Evolutionary conservation across 2,329 filamentous ascomycete species (phyloP).

Genomic region (Cercospora sojina): DNA sequence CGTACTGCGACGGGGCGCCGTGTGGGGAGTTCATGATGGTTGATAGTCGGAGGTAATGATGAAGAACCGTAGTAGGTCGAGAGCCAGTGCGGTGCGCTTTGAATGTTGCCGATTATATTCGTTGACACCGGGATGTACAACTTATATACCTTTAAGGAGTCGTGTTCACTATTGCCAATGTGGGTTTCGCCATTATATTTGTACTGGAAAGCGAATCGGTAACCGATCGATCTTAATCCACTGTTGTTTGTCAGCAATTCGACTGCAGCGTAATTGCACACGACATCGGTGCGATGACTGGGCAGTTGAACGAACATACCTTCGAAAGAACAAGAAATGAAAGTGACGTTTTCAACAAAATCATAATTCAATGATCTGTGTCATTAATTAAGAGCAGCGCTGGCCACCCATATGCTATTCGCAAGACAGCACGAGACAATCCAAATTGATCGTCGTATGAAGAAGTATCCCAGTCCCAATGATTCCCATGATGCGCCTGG

Average conservation of each 20-base stretch:
- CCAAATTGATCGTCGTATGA: background rate
- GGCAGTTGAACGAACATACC: background rate
- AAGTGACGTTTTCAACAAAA: background rate
- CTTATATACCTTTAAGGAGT: background rate
- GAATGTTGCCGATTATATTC: background rate
- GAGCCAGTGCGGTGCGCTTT: background rate
- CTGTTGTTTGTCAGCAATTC: background rate
- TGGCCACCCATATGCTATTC: background rate
- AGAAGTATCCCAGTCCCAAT: background rate
- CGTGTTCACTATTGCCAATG: background rate
- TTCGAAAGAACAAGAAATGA: background rate
- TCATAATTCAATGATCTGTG: background rate
- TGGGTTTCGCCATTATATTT: background rate
- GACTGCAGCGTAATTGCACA: background rate
- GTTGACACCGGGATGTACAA: too few species aligned
- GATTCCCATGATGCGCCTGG: background rate
- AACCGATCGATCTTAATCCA: background rate
- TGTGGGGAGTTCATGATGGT: background rate
- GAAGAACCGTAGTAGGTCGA: too few species aligned
- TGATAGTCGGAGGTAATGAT: too few species aligned
- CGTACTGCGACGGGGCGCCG: background rate
- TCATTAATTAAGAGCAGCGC: constrained; percentile 5
- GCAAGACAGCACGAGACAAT: background rate
- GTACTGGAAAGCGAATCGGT: background rate
- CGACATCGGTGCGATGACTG: background rate